A percentile compares a stretch with the other conserved stretches of the same genome.
phyloP scores from a whole-genome alignment of 2,329 filamentous ascomycete species.

The Periglandula ipomoeae region DNA sequence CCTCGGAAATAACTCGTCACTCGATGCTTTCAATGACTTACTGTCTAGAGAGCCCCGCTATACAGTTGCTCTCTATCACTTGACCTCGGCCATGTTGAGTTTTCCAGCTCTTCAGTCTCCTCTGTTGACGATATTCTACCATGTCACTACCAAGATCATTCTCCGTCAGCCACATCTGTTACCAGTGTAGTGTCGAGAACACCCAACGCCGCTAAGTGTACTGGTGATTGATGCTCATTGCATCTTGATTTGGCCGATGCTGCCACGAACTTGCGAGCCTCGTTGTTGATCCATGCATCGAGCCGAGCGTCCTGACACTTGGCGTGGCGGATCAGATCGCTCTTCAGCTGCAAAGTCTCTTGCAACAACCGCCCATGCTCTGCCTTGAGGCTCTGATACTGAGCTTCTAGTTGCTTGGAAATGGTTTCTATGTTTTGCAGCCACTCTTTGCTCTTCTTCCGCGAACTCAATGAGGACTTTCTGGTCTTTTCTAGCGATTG shows the following conservation, averaged over 20 bases:
- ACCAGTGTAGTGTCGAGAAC: too few species aligned
- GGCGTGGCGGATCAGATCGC: constrained; percentile 1
- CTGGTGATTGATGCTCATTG: neutral
- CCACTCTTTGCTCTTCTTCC: constrained; percentile 3
- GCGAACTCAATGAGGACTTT: neutral
- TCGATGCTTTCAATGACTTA: too few species aligned
- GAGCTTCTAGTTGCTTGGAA: neutral
- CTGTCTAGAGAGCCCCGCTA: too few species aligned
- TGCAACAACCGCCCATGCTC: neutral
- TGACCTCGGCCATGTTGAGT: too few species aligned
- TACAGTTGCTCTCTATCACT: too few species aligned
- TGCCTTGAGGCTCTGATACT: neutral
- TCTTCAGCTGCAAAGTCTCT: constrained; percentile 1
- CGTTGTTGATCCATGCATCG: constrained; percentile 3
- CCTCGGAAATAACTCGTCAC: too few species aligned
- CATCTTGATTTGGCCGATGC: too few species aligned
- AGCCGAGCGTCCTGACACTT: neutral
- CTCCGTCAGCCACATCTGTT: too few species aligned
- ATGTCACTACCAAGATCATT: too few species aligned
- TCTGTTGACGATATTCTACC: too few species aligned
- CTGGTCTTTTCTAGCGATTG: neutral
- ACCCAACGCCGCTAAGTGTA: too few species aligned
- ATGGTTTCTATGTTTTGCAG: neutral
- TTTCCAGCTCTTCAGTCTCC: too few species aligned
- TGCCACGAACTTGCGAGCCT: constrained; percentile 1